A percentile compares a stretch with the other conserved stretches of the same genome.
phyloP scores from a whole-genome alignment of 257 asterid genomes.

The Solanum chmielewskii region DNA sequence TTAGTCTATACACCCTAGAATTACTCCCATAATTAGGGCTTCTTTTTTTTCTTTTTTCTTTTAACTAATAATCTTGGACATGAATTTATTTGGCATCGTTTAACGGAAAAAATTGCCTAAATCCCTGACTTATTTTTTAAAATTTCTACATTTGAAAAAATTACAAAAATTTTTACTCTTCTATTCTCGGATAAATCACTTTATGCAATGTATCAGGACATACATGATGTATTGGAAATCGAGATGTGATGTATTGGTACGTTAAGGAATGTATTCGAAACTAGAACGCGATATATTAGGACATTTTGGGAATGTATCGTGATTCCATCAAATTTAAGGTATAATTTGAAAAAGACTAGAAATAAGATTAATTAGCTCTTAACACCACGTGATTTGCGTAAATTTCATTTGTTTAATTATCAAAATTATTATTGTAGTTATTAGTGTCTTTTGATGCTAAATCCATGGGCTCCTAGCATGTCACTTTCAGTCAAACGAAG shows the following conservation, averaged over 20 bases:
- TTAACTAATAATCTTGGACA: not conserved
- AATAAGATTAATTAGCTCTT: too few relatives aligned
- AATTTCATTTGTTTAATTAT: not conserved
- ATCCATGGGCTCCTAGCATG: not conserved
- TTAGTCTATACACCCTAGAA: not conserved
- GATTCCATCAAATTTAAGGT: not conserved
- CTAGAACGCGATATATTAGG: not conserved
- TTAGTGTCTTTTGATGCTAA: not conserved
- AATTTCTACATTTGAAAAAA: too few relatives aligned
- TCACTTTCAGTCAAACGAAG: not conserved
- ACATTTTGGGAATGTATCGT: not conserved
- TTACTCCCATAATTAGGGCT: not conserved
- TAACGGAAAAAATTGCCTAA: not conserved
- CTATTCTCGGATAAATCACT: too few relatives aligned
- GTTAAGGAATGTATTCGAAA: not conserved
- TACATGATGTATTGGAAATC: too few relatives aligned
- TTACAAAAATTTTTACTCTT: too few relatives aligned
- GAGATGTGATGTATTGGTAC: too few relatives aligned
- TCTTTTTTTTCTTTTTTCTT: too few relatives aligned
- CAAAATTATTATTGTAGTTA: not conserved
- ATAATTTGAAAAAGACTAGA: too few relatives aligned
- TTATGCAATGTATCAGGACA: too few relatives aligned
- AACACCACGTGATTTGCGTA: accelerated
- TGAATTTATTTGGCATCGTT: not conserved
- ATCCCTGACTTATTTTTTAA: not conserved